Percentiles rank a stretch among this genome's conserved stretches.
phyloP scores from a whole-genome alignment of 768 basidiomycete species.

The Termitomyces sp. region DNA sequence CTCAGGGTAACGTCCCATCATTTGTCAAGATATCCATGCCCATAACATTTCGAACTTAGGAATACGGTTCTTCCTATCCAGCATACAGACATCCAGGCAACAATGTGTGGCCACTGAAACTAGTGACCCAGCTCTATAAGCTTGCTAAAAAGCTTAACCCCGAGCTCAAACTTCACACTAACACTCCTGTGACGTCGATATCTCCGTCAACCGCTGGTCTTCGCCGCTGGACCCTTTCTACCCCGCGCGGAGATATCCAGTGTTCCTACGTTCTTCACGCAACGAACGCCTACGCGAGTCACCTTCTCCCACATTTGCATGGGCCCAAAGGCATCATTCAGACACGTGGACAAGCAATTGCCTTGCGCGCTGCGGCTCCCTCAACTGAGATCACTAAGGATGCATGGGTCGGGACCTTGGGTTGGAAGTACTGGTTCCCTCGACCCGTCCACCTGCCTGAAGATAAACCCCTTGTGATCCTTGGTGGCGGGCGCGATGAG shows the following conservation, averaged over 20 bases:
- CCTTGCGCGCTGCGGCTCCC: conserved; percentile 32
- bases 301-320: conserved; percentile 67
- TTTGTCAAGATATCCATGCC: neutral
- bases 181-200: conserved; percentile 60
- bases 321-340: conserved; percentile 58
- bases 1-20: conserved; percentile 31
- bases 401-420: conserved; percentile 47
- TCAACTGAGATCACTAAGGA: conserved; percentile 33
- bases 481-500: conserved; percentile 63
- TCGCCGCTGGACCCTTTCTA: conserved; percentile 51
- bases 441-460: conserved; percentile 36
- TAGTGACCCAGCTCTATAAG: conserved; percentile 63
- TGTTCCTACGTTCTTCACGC: conserved; percentile 75
- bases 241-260: conserved; percentile 58
- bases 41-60: too few relatives aligned
- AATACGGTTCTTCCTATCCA: conserved; percentile 45
- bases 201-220: conserved; percentile 5
- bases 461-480: conserved; percentile 54
- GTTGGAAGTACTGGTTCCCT: conserved; percentile 82
- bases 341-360: conserved; percentile 63
- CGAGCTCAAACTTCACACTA: conserved; percentile 59
- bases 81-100: conserved; percentile 47
- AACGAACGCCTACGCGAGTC: conserved; percentile 79
- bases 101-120: conserved; percentile 79
- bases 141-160: conserved; percentile 27